Conservation (phyloP, 345 rosid species). For the Eucalyptus melliodora region DNA sequence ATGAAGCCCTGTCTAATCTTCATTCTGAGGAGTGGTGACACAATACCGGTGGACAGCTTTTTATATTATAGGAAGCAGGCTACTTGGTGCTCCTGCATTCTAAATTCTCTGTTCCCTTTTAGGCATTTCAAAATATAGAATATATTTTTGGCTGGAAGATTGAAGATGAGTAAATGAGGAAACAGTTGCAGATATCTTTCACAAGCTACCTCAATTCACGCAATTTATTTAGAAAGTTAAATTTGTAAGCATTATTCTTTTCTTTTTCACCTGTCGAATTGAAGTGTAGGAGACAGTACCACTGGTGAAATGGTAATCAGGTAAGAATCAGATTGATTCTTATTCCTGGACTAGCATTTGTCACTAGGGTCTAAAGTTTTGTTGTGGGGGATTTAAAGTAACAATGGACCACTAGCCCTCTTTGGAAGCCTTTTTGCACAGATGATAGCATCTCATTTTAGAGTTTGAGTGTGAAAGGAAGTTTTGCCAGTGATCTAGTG, state of each 20-base stretch:
- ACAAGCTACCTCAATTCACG: background rate
- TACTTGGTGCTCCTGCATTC: background rate
- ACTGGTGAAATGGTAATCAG: background rate
- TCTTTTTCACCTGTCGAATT: background rate
- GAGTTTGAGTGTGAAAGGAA: background rate
- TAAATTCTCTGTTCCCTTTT: background rate
- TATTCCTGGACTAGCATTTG: background rate
- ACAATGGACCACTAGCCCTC: background rate
- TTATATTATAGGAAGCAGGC: background rate
- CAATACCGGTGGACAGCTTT: background rate
- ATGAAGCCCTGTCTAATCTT: background rate
- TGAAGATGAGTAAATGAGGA: background rate
- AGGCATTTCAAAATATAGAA: background rate
- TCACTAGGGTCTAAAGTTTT: background rate
- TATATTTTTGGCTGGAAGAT: background rate
- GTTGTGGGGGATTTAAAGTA: background rate
- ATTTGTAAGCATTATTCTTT: background rate
- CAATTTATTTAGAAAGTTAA: background rate
- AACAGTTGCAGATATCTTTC: background rate
- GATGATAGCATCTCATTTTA: background rate
- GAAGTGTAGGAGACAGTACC: background rate
- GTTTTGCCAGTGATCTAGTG: background rate
- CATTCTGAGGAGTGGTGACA: background rate
- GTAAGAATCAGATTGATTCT: background rate
- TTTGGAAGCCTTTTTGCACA: background rate